phyloP scores from a whole-genome alignment of 192 early-diverging fungal species.

The Coemansia biformis region DNA sequence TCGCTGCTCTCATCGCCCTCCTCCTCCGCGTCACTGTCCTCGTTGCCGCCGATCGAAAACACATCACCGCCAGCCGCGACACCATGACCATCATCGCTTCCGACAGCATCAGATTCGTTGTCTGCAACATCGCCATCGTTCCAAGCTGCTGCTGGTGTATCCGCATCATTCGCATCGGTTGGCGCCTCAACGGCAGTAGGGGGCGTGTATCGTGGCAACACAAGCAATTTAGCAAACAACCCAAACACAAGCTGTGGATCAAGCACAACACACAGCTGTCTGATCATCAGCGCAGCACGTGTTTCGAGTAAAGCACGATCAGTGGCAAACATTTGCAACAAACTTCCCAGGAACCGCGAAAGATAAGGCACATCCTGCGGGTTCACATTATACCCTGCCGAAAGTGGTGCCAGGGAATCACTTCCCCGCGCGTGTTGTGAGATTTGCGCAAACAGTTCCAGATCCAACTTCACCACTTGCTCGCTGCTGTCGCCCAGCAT shows the following conservation, averaged over 20 bases:
- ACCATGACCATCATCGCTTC: no score
- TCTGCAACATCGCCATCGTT: no score
- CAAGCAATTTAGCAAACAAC: slow-evolving; percentile 81
- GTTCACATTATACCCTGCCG: slow-evolving; percentile 7
- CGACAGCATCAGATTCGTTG: no score
- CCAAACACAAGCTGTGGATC: slow-evolving; percentile 90
- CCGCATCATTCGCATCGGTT: no score
- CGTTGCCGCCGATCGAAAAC: no score
- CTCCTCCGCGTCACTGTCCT: no score
- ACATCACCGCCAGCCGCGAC: no score
- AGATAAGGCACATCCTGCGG: slow-evolving; percentile 56
- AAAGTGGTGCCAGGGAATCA: background rate
- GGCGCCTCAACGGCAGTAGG: no score
- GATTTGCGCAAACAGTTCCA: slow-evolving; percentile 95
- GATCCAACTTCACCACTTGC: slow-evolving; percentile 87
- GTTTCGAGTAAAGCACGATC: slow-evolving; percentile 85
- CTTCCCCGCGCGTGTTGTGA: slow-evolving; percentile 33
- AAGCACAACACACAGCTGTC: slow-evolving; percentile 85
- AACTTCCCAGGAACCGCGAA: slow-evolving; percentile 78
- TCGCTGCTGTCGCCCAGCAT: slow-evolving; percentile 90
- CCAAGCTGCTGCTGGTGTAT: no score
- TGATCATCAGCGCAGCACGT: slow-evolving; percentile 84
- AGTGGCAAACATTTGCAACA: slow-evolving; percentile 84
- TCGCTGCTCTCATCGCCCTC: background rate
- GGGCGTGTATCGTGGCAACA: slow-evolving; percentile 29